Evolutionary conservation across 2,329 filamentous ascomycete genomes (phyloP).

Genomic region (Rhynchosporium secalis): DNA sequence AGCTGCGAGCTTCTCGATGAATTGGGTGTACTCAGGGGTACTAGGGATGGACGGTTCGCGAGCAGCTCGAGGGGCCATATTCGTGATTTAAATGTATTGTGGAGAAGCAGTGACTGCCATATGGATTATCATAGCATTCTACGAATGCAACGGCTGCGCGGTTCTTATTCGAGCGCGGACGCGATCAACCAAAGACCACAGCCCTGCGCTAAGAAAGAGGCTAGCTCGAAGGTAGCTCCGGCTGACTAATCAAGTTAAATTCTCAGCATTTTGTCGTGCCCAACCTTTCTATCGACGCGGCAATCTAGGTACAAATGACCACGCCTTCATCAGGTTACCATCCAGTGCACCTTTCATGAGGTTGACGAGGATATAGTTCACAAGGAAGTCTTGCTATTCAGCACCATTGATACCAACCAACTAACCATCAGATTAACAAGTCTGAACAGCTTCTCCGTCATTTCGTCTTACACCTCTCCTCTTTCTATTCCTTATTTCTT

Average conservation of each 20-base stretch:
- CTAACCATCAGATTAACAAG: slow-evolving; percentile 13
- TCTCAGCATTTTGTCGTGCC: not conserved
- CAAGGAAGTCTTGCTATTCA: slow-evolving; percentile 17
- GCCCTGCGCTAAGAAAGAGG: not conserved
- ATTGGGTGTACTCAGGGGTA: slow-evolving; percentile 73
- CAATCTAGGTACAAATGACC: too few species aligned
- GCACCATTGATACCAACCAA: slow-evolving; percentile 17
- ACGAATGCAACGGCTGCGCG: not conserved
- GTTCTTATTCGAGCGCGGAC: slow-evolving; percentile 16
- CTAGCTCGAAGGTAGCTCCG: not conserved
- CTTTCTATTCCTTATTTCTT: not conserved
- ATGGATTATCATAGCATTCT: slow-evolving; percentile 13
- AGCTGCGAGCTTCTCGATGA: slow-evolving; percentile 69
- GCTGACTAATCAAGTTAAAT: not conserved
- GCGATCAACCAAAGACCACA: slow-evolving; percentile 10
- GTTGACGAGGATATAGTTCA: too few species aligned
- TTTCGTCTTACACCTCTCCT: not conserved
- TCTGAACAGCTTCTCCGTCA: not conserved
- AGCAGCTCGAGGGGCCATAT: slow-evolving; percentile 33
- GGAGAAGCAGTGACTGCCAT: slow-evolving; percentile 25
- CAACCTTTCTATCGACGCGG: too few species aligned
- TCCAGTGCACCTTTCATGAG: not conserved
- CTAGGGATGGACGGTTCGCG: slow-evolving; percentile 38
- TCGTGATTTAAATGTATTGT: slow-evolving; percentile 6
- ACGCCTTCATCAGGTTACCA: not conserved